Base-by-base conservation (phyloP, 345 rosid genomes). In the Chamaenerion angustifolium region DNA sequence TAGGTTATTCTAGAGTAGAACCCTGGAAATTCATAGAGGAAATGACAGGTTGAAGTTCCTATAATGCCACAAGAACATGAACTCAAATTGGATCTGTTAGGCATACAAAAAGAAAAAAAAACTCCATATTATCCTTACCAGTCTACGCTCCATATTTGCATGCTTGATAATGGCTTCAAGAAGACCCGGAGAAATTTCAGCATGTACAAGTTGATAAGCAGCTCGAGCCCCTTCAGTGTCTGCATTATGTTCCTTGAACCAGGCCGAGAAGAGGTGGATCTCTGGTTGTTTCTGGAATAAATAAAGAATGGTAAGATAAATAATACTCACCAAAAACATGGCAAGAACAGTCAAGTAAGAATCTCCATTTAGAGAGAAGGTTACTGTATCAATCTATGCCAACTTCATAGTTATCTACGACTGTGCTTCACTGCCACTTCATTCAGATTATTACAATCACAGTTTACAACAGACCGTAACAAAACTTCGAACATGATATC, bases 111-210 rank as follows among this genome's bases (percentile, higher is more conserved):
- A 19, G 12, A 21, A 13, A 18, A 15, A 14, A 42, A 23, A 0
- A 12, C 14, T 21, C 25, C 18, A 8, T 18, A 46, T 42, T 37
- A 42, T 42, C 45, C 83, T 59, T 76, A 88, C 97, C 74, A 75
- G 72, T 42, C 97, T 75, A 13, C n/a, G 62, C 67, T 93, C 99
- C 99, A 93, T 88, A 71, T 88, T 81, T 3, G 95, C 97, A 68
- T 93, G 99, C 70, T 85, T 88, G 31, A 76, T 73, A 66, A 93
- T 80, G 41, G 97, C 99, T 75, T 93, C 99, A 56, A 93, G 66
- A 56, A 93, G 83, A 49, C 94, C 99, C 16, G 99, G 99, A 31
- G 99, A 67, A 57, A 78, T 79, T 75, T 93, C 95, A 57, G 79
- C 21, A 59, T 93, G 97, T 45, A 93, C 69, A 56, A 79, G 81